Conservation (phyloP, 371 early-diverging fungal genomes). For the Mucor irregularis region DNA sequence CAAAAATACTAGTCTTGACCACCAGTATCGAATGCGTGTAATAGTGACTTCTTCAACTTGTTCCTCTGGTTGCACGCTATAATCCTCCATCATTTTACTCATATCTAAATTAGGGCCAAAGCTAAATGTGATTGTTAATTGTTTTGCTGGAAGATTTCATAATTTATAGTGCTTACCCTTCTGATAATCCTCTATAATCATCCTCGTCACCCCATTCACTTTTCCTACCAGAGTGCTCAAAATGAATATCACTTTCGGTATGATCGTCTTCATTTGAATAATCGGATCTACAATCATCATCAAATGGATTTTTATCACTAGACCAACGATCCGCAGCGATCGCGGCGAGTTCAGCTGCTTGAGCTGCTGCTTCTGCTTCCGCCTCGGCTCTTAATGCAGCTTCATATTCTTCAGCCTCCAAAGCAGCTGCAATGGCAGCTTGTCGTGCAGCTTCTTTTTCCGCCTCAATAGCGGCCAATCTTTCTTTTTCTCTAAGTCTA, state of each 20-base stretch:
- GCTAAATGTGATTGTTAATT: slow-evolving; percentile 8
- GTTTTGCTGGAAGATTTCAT: too few relatives aligned
- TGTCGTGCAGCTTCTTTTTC: slow-evolving; percentile 33
- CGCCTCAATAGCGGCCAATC: slow-evolving; percentile 25
- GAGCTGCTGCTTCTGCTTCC: slow-evolving; percentile 44
- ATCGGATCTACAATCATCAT: slow-evolving; percentile 37
- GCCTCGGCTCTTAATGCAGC: slow-evolving; percentile 27
- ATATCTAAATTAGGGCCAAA: slow-evolving; percentile 46
- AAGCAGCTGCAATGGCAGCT: slow-evolving; percentile 33
- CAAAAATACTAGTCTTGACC: slow-evolving; percentile 70
- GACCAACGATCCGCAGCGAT: slow-evolving; percentile 23
- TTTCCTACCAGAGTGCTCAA: slow-evolving; percentile 25
- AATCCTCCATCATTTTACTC: slow-evolving; percentile 49
- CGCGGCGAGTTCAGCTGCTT: slow-evolving; percentile 32
- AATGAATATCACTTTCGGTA: slow-evolving; percentile 26
- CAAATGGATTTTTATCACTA: slow-evolving; percentile 31
- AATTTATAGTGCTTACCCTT: slow-evolving; percentile 20
- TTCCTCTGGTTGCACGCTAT: slow-evolving; percentile 31
- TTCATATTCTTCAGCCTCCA: slow-evolving; percentile 32
- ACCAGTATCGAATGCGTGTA: slow-evolving; percentile 62
- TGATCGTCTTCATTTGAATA: slow-evolving; percentile 37
- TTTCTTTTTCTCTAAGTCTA: slow-evolving; percentile 43
- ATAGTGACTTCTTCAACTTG: slow-evolving; percentile 55
- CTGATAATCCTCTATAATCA: slow-evolving; percentile 28
- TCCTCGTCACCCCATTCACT: slow-evolving; percentile 37